Conservation (phyloP, 1,139 yeast species). For the Martiniozyma asiatica region DNA sequence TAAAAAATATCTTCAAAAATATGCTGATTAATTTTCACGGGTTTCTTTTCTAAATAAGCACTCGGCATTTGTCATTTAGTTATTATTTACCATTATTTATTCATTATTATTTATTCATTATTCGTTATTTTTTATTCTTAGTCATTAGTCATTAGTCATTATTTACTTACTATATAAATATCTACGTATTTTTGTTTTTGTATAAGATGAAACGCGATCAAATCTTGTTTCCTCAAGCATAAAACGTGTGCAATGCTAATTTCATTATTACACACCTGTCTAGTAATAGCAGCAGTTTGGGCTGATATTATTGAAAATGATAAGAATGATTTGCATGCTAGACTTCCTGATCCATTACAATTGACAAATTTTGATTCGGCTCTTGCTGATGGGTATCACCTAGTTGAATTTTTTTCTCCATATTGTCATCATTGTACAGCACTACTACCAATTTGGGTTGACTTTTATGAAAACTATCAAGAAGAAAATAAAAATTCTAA, state of each 20-base stretch:
- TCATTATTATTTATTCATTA: too few species aligned
- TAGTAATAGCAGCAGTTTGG: too few species aligned
- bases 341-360: constrained; percentile 20
- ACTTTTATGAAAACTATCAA: constrained; percentile 35
- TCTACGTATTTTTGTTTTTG: too few species aligned
- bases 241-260: too few species aligned
- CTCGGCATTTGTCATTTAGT: background rate
- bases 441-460: constrained; percentile 55
- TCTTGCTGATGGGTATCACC: constrained; percentile 36
- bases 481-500: constrained; percentile 21
- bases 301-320: background rate
- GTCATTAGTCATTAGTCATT: too few species aligned
- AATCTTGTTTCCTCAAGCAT: too few species aligned
- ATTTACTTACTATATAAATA: too few species aligned
- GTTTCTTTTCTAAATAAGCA: background rate
- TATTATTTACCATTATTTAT: too few species aligned
- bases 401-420: constrained; percentile 60
- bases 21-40: constrained; percentile 7
- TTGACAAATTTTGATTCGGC: constrained; percentile 31
- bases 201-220: too few species aligned
- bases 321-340: constrained; percentile 5
- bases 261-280: too few species aligned
- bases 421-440: constrained; percentile 59
- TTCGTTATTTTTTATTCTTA: too few species aligned
- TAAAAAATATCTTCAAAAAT: constrained; percentile 39